phyloP scores from a whole-genome alignment of 495 filamentous ascomycete genomes.

The Podospora pseudopauciseta region DNA sequence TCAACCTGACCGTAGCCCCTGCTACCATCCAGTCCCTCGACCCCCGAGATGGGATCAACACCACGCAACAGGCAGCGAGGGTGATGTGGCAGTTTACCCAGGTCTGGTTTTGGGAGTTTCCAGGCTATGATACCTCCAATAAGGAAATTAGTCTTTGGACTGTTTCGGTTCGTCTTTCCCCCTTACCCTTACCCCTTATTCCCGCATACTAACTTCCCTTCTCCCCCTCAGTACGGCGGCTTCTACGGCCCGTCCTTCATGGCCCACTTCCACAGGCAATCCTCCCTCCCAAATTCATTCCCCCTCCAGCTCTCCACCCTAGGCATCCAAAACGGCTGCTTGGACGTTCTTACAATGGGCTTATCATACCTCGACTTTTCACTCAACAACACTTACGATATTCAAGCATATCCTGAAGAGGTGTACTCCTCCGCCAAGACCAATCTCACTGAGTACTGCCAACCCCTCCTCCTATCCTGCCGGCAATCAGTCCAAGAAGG shows the following conservation, averaged over 20 bases:
- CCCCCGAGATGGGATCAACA: constrained; percentile 53
- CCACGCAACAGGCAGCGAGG: constrained; percentile 57
- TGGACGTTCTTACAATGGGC: constrained; percentile 64
- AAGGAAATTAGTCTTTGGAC: constrained; percentile 30
- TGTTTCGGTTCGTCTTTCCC: constrained; percentile 53
- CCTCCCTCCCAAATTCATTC: constrained; percentile 45
- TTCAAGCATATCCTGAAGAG: constrained; percentile 41
- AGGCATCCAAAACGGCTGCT: constrained; percentile 66
- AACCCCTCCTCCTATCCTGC: constrained; percentile 47
- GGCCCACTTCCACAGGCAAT: constrained; percentile 37
- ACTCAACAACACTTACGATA: constrained; percentile 70
- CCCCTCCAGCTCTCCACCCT: constrained; percentile 54
- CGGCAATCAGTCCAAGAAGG: constrained; percentile 36
- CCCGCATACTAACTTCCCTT: no score
- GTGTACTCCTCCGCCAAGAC: constrained; percentile 46
- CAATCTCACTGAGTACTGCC: constrained; percentile 44
- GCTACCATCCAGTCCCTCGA: constrained; percentile 57
- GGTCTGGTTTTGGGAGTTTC: constrained; percentile 61
- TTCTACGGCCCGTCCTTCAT: constrained; percentile 47
- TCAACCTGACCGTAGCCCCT: neutral
- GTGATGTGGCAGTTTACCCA: constrained; percentile 67
- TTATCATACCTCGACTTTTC: constrained; percentile 65
- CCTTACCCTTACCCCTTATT: constrained; percentile 45
- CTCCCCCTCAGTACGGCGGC: constrained; percentile 30
- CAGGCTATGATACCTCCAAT: constrained; percentile 16